These are phyloP conservation scores for Climacium dendroides DNA, from an alignment of 225 moss, liverwort and hornwort genomes.

Conservation along the genomic window DNA sequence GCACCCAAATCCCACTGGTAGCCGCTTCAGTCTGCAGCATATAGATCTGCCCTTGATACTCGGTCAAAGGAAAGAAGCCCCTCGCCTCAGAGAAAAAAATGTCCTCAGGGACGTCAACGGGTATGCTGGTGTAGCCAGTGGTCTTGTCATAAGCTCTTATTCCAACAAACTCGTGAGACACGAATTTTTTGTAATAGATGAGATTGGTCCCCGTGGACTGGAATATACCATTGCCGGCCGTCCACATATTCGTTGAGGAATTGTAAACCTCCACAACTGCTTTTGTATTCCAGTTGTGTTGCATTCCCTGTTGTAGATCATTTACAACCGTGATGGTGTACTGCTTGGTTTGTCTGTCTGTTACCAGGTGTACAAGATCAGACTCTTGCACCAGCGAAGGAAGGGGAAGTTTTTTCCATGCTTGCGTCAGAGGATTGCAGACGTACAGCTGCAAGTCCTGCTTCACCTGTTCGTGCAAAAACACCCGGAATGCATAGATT, in stretches of 20 bases:
- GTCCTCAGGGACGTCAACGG: background rate
- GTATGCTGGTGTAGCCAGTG: background rate
- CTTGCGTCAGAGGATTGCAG: conserved; percentile 15
- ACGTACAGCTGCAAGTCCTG: conserved; percentile 8
- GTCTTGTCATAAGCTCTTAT: conserved; percentile 6
- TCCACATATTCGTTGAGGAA: conserved; percentile 4
- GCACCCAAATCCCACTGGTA: conserved; percentile 2
- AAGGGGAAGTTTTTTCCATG: conserved; percentile 14
- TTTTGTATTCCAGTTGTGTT: background rate
- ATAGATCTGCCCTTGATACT: conserved; percentile 14
- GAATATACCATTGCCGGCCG: background rate
- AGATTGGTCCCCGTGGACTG: background rate
- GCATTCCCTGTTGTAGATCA: background rate
- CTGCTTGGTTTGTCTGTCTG: conserved; percentile 2
- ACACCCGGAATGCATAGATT: background rate
- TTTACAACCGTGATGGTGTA: conserved; percentile 18
- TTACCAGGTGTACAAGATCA: conserved; percentile 4
- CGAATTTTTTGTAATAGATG: conserved; percentile 9
- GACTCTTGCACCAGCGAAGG: conserved; percentile 1
- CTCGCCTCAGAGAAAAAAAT: background rate
- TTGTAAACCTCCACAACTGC: conserved; percentile 14
- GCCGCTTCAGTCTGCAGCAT: background rate
- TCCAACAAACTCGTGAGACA: background rate
- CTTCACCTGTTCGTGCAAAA: background rate
- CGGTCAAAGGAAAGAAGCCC: background rate